Percentiles rank a stretch among this genome's conserved stretches.
Conservation (phyloP, 176 grass and related monocot genomes). For the sorghum (Sorghum bicolor) region Sorghum_bicolor_NCBIv3 NC_012878.2:50768501-50769000, state of each 20-base stretch:
- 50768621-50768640: background rate
- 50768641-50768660: background rate
- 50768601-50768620: background rate
- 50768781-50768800: background rate
- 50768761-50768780: background rate
- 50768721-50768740: background rate
- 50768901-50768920: constrained; percentile 40
- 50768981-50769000: constrained; percentile 8
- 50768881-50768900: constrained; percentile 14
- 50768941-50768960: constrained; percentile 46
- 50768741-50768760: background rate
- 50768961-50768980: constrained; percentile 25
- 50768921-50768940: constrained; percentile 42
- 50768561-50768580: background rate
- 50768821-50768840: background rate
- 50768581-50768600: background rate
- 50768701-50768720: constrained; percentile 40
- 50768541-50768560: background rate
- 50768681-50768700: constrained; percentile 29
- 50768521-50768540: background rate
- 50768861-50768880: no score
- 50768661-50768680: background rate
- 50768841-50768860: background rate
- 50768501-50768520: background rate
- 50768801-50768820: background rate